Conservation (phyloP, 495 filamentous ascomycete species). For the Trichodelitschia bisporula region DNA sequence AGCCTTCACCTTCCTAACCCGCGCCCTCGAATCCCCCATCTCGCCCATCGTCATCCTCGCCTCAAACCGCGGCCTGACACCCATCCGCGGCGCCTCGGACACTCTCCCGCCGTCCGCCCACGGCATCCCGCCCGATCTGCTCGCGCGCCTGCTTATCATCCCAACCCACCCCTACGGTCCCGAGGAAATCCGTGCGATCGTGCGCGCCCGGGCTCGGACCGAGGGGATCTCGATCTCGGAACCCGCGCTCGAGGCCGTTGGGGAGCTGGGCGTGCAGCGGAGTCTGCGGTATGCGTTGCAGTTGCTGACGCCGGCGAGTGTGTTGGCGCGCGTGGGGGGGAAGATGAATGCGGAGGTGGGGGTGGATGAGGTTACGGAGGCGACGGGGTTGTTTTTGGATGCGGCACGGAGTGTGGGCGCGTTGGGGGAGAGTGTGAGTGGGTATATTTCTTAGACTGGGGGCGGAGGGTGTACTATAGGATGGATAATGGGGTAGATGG, state of each 20-base stretch:
- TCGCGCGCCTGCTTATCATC: slow-evolving; percentile 82
- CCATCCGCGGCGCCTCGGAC: slow-evolving; percentile 45
- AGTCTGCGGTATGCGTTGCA: slow-evolving; percentile 84
- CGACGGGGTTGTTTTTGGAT: slow-evolving; percentile 75
- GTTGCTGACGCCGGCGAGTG: slow-evolving; percentile 64
- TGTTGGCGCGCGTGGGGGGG: slow-evolving; percentile 31
- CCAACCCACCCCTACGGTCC: slow-evolving; percentile 68
- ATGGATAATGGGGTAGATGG: no score
- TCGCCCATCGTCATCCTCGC: slow-evolving; percentile 93
- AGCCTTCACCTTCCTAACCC: slow-evolving; percentile 96
- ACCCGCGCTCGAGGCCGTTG: slow-evolving; percentile 59
- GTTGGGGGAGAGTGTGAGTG: background rate
- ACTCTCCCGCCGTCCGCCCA: slow-evolving; percentile 48
- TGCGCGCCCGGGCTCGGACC: slow-evolving; percentile 53
- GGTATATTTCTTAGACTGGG: background rate
- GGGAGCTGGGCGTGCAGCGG: slow-evolving; percentile 62
- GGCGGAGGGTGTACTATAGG: background rate
- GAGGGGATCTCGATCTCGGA: slow-evolving; percentile 63
- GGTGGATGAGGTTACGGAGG: slow-evolving; percentile 63
- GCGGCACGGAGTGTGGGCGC: slow-evolving; percentile 50
- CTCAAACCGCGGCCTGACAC: slow-evolving; percentile 73
- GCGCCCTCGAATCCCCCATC: slow-evolving; percentile 76
- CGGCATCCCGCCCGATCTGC: slow-evolving; percentile 77
- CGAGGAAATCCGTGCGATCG: slow-evolving; percentile 74
- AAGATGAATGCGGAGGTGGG: slow-evolving; percentile 51